Base-by-base conservation (phyloP, 2,329 filamentous ascomycete genomes). In the Pestalotiopsis sp. region DNA sequence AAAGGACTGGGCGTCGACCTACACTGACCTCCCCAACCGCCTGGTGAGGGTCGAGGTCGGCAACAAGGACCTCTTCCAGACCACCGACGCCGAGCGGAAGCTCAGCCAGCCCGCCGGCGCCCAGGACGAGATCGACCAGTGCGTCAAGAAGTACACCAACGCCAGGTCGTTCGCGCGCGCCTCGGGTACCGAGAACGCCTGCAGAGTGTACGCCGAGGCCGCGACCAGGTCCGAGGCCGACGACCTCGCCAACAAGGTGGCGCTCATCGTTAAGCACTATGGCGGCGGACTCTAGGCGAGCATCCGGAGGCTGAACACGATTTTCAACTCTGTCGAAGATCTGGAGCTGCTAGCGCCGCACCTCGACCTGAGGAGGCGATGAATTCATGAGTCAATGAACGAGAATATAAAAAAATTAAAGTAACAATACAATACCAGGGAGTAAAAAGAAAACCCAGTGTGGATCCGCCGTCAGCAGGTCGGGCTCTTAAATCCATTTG, bases 21-120 rank as follows among this genome's bases (percentile, higher is more conserved):
- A 99, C 84, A 92, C 89, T 27, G 96, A 99, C 80, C 90, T 98
- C 14, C 96, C 96, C 66, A 98, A 98, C 84, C 91, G 94, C 38
- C 91, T 99, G n/a, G 92, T 97, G 68, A 93, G 95, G 70, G 94
- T 98, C 71, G 92, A 97, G 78, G 96, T 99, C 66, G 87, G 86
- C 65, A 91, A 98, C 83, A 93, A 97, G 78, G 93, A 93, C 74
- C 88, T 94, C 64, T 99, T 98, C 88, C 90, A 93, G 81, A 94
- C 95, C 0, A 95, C 93, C 0, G 95, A 98, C 73, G 96, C 96
- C 2, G 96, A 99, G 86, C 89, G 96, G 72, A 93, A 91, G 76
- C 89, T 99, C 13, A 91, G 92, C 76, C 90, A 91, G 68, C 96
- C 96, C 0, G 82, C 86, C 9, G 93, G 94, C 64, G 87, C 93